Evolutionary conservation across 169 alveolate genomes (phyloP), one percentile per base, ranked within the genome.

Genomic region (Eimeria brunetti): DNA sequence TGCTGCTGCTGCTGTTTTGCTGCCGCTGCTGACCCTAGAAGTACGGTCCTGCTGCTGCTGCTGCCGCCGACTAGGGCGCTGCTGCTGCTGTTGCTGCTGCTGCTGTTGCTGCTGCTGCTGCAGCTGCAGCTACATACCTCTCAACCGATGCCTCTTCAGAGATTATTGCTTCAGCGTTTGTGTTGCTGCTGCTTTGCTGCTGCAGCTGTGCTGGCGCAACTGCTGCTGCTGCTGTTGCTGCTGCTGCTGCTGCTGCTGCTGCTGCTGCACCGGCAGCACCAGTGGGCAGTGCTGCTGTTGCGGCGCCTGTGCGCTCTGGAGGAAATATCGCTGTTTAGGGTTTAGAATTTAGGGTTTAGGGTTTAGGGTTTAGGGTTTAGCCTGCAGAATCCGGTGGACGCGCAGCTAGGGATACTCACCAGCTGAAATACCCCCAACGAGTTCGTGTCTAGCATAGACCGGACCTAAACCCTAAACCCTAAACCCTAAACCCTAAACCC

Each of bases 241-340:
- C 86, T 76, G 64, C 36, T 76, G 86, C 86, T 41, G 64, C 64
- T 41, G 58, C 86, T 76, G 86, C 64, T 76, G 62, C 86, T 14
- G 86, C 64, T 76, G 86, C 46, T 76, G 58, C 38, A 41, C n/a
- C 86, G 30, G 86, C 86, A 41, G 86, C 86, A 76, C 86, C 86
- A 76, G 86, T 76, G 86, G 86, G 86, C 86, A 76, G 41, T n/a
- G 36, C 38, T 36, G 86, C 56, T 41, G 86, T 60, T 18, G 80
- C 80, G 8, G 80, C 46, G 27, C 16, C 49, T 69, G 18, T 69
- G 80, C 41, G 8, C 46, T 36, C 33, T 76, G 8, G 62, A 38
- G 56, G 86, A 38, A 46, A 24, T 6, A 6, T 24, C n/a, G 24
- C 60, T 9, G 36, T 76, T 76, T 76, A 38, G 62, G 38, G 56